These are phyloP conservation scores for Claviceps sp. DNA, from an alignment of 2,329 filamentous ascomycete species.

Conservation along the genomic window DNA sequence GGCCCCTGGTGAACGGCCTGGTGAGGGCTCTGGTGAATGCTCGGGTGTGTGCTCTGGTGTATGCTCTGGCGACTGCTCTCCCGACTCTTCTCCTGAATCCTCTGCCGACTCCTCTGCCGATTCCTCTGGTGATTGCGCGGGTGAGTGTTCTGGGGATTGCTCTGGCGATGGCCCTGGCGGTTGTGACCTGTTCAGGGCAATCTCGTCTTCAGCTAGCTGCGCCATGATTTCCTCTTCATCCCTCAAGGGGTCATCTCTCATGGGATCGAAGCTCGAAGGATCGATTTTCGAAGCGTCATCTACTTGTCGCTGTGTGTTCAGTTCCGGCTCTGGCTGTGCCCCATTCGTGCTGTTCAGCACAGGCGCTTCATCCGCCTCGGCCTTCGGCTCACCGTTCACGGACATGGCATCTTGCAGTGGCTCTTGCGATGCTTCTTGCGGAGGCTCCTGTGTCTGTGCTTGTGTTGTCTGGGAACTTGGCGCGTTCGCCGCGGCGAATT, in stretches of 20 bases:
- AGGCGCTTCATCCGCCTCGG: not conserved
- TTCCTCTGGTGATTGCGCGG: too few species aligned
- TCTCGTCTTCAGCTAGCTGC: conserved; percentile 3
- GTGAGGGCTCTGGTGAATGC: too few species aligned
- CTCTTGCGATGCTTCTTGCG: conserved; percentile 4
- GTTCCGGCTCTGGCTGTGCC: not conserved
- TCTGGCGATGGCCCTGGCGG: conserved; percentile 4
- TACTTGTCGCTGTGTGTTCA: not conserved
- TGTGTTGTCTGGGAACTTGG: not conserved
- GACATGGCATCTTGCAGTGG: conserved; percentile 7
- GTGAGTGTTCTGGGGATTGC: not conserved
- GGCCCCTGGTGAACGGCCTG: conserved; percentile 5
- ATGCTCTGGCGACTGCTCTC: too few species aligned
- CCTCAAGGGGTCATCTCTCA: not conserved
- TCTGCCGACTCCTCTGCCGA: too few species aligned
- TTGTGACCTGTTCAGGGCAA: conserved; percentile 9
- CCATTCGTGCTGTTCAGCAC: not conserved
- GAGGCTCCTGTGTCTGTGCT: not conserved
- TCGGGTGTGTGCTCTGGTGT: too few species aligned
- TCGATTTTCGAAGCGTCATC: not conserved
- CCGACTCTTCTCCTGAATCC: too few species aligned
- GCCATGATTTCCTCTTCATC: not conserved
- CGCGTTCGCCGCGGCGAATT: not conserved
- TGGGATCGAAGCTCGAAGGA: too few species aligned
- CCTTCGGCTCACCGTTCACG: conserved; percentile 2